Evolutionary conservation across 352 stramenopile species (phyloP).

Genomic region (Phytophthora cryptogea): DNA sequence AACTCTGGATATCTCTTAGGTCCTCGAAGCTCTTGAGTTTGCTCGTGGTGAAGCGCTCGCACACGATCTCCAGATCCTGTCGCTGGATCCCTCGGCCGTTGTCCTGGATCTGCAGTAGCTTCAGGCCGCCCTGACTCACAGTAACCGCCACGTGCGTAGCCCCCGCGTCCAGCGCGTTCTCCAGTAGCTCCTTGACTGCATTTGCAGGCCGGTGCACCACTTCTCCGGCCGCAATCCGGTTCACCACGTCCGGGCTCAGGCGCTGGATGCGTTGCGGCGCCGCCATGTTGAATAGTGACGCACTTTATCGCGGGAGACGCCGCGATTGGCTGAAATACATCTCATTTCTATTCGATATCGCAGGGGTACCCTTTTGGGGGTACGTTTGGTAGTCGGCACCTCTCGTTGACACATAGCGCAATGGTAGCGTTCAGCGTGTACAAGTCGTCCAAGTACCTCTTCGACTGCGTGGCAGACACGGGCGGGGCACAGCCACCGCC

Average conservation of each 20-base stretch:
- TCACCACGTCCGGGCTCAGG: conserved; percentile 91
- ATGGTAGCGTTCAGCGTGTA: conserved; percentile 59
- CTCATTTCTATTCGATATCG: background rate
- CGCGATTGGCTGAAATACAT: conserved; percentile 38
- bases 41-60: conserved; percentile 97
- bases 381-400: background rate
- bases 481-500: conserved; percentile 10
- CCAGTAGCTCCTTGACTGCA: conserved; percentile 98
- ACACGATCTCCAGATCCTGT: conserved; percentile 95
- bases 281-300: conserved; percentile 24
- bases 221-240: conserved; percentile 95
- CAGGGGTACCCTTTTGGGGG: background rate
- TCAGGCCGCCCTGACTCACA: conserved; percentile 87
- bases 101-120: conserved; percentile 95
- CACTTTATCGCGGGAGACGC: conserved; percentile 53
- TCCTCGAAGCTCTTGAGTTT: conserved; percentile 97
- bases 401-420: background rate
- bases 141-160: conserved; percentile 84
- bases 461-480: conserved; percentile 49
- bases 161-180: conserved; percentile 98
- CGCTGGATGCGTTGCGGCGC: conserved; percentile 74
- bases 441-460: conserved; percentile 73
- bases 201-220: conserved; percentile 95
- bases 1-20: conserved; percentile 94
- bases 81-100: conserved; percentile 93